Evolutionary conservation across 2,329 filamentous ascomycete genomes (phyloP), one percentile per base, ranked within the genome.

Genomic region (Fusarium acutatum): DNA sequence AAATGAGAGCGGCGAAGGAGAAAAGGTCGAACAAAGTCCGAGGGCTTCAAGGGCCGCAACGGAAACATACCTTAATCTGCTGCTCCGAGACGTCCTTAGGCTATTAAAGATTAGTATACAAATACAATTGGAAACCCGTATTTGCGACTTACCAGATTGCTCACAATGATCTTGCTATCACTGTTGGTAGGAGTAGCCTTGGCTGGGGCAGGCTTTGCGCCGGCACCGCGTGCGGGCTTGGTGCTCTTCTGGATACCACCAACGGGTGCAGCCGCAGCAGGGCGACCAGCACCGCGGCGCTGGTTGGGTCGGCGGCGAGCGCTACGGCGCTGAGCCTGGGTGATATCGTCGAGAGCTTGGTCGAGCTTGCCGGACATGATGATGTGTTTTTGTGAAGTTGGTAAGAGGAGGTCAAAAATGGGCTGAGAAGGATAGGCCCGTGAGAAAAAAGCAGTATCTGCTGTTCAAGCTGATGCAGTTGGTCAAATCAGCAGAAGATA

Each of bases 1-100:
- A 79, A 81, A 80, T 77, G 77, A 81, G 77, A 76, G 79, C 78
- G 79, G 80, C 83, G 81, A 83, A 77, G 79, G 81, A 82, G 69
- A 80, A 81, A 78, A 84, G 86, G 90, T 89, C 91, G 90, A 92
- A 88, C 86, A 88, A 91, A 92, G 88, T 90, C 91, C 90, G 83
- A 88, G 87, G 90, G 87, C 85, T 81, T 84, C 82, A 86, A 84
- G 81, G 86, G 90, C 91, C 92, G 92, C 88, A 93, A 90, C 88
- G 91, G 95, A 93, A 95, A 99, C 96, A 97, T 99, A 99, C 96
- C 96, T 99, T 98, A 88, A 99, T 97, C 92, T 97, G 94, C 87
- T 87, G 88, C 90, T 98, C 96, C 86, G 91, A 94, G 85, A 99
- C 95, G 91, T 99, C 96, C 88, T 92, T 92, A 83, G 96, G 96